phyloP scores from a whole-genome alignment of 352 stramenopile genomes.

The Pythium chondricola region DNA sequence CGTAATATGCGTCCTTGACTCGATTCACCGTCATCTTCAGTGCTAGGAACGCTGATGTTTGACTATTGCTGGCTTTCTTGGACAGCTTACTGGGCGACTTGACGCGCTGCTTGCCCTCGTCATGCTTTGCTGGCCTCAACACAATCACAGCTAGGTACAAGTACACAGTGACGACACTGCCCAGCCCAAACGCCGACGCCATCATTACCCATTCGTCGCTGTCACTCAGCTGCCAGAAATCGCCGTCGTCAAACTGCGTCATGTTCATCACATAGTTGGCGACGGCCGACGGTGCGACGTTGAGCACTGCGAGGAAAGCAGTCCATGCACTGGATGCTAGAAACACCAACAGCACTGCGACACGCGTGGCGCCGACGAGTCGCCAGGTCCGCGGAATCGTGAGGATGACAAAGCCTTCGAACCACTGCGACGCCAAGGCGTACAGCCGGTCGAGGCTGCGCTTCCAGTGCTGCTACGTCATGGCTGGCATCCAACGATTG shows the following conservation, averaged over 20 bases:
- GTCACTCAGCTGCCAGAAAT: slow-evolving; percentile 38
- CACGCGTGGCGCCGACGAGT: background rate
- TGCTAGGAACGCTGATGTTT: background rate
- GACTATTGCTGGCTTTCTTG: background rate
- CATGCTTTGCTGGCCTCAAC: no score
- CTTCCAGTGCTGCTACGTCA: no score
- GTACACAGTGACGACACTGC: slow-evolving; percentile 5
- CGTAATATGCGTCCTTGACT: slow-evolving; percentile 2
- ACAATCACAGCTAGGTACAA: no score
- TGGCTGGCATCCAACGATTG: no score
- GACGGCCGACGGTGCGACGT: slow-evolving; percentile 25
- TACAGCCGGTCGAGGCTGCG: no score
- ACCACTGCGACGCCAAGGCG: no score
- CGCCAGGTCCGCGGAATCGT: no score
- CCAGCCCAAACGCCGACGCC: slow-evolving; percentile 17
- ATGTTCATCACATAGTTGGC: slow-evolving; percentile 51
- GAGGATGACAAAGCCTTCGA: no score
- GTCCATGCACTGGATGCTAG: slow-evolving; percentile 27
- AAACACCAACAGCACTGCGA: background rate
- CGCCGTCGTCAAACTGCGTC: slow-evolving; percentile 30
- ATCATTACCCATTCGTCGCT: slow-evolving; percentile 11
- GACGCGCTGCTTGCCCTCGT: no score
- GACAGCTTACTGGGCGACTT: slow-evolving; percentile 5
- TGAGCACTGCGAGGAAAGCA: slow-evolving; percentile 30
- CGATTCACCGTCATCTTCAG: no score